Conservation (phyloP, 2,329 filamentous ascomycete species). For the Xylaria sp. region DNA sequence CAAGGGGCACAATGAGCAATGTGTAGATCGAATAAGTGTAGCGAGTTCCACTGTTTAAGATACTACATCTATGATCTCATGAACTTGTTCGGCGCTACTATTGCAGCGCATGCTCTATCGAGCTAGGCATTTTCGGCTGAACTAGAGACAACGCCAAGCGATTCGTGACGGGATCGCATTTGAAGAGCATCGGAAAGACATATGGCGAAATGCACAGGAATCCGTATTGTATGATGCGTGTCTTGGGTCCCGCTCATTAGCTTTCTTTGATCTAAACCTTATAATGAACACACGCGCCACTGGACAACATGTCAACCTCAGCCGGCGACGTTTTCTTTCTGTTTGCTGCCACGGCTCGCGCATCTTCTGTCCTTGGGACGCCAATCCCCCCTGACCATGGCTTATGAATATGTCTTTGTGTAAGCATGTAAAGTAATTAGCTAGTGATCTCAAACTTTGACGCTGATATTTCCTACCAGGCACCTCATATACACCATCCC, state of each 20-base stretch:
- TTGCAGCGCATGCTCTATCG: slow-evolving; percentile 4
- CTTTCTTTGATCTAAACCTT: slow-evolving; percentile 27
- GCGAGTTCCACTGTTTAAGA: not conserved
- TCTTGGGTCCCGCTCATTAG: not conserved
- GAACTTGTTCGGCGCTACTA: slow-evolving; percentile 16
- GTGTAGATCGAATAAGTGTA: not conserved
- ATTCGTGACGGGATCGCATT: slow-evolving; percentile 9
- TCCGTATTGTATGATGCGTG: slow-evolving; percentile 24
- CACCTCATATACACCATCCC: slow-evolving; percentile 76
- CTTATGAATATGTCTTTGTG: slow-evolving; percentile 49
- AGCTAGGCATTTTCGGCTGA: slow-evolving; percentile 21
- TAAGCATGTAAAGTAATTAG: slow-evolving; percentile 33
- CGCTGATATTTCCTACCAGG: slow-evolving; percentile 52
- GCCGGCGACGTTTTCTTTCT: slow-evolving; percentile 1
- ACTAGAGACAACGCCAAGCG: slow-evolving; percentile 2
- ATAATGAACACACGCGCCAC: slow-evolving; percentile 27
- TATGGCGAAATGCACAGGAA: not conserved
- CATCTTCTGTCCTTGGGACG: slow-evolving; percentile 8
- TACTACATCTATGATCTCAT: slow-evolving; percentile 43
- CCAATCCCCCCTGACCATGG: slow-evolving; percentile 39
- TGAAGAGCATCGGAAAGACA: slow-evolving; percentile 23
- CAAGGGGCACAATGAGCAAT: not conserved
- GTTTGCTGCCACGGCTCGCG: not conserved
- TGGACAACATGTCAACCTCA: slow-evolving; percentile 12
- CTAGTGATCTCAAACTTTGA: not conserved